phyloP scores from a whole-genome alignment of 2,329 filamentous ascomycete genomes.

The Juglanconis oblonga region DNA sequence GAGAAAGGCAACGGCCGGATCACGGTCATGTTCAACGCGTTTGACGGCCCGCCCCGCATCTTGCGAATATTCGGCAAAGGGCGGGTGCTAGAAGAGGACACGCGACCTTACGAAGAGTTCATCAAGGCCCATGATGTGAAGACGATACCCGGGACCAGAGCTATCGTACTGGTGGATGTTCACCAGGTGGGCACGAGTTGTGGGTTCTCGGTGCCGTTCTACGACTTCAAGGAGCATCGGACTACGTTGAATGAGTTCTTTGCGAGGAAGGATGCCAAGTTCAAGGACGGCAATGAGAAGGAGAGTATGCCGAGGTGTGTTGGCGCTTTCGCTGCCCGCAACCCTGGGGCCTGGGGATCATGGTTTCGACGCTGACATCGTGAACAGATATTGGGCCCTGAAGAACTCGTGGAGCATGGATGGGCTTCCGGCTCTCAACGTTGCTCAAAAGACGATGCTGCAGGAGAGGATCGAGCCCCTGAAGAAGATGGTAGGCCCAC shows the following conservation, averaged over 20 bases:
- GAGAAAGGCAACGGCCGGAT: conserved; percentile 66
- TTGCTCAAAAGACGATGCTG: conserved; percentile 28
- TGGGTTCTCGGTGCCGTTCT: conserved; percentile 38
- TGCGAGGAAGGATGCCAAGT: conserved; percentile 29
- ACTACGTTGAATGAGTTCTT: conserved; percentile 32
- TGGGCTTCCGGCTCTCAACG: conserved; percentile 34
- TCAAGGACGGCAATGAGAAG: conserved; percentile 29
- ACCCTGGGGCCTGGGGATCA: neutral
- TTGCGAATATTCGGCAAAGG: conserved; percentile 37
- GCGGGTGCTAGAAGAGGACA: conserved; percentile 33
- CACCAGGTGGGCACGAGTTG: conserved; percentile 39
- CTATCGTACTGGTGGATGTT: conserved; percentile 35
- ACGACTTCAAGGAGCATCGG: conserved; percentile 36
- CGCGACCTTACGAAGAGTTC: conserved; percentile 30
- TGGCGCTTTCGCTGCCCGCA: neutral
- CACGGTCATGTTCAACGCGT: conserved; percentile 66
- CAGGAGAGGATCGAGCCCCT: conserved; percentile 32
- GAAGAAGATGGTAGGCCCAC: conserved; percentile 37
- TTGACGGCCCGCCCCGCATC: conserved; percentile 37
- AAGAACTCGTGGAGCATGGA: conserved; percentile 40
- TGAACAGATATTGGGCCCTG: conserved; percentile 35
- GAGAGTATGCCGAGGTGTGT: conserved; percentile 33
- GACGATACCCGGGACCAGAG: conserved; percentile 30
- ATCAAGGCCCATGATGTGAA: conserved; percentile 29
- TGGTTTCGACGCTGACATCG: neutral